Evolutionary conservation across 202 grass and related monocot species (phyloP).

Genomic region (Eragrostis tef): DNA sequence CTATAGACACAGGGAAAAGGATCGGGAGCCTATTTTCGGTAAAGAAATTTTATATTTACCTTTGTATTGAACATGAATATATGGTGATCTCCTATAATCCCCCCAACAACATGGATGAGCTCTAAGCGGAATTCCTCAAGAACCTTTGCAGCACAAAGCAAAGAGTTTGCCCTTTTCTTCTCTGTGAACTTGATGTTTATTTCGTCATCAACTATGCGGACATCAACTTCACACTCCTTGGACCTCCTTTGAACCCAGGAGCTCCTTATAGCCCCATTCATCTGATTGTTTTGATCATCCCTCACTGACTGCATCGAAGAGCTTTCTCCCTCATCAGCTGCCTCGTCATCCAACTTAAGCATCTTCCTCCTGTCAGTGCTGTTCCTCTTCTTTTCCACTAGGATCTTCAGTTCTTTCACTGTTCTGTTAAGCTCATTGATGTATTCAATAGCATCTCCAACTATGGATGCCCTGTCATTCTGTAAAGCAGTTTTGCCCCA

Average conservation of each 20-base stretch:
- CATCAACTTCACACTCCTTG: conserved; percentile 81
- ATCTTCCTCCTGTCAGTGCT: conserved; percentile 58
- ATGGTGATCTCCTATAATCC: conserved; percentile 72
- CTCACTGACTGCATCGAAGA: conserved; percentile 59
- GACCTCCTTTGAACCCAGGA: conserved; percentile 83
- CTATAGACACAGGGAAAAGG: conserved; percentile 7
- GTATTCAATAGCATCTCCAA: conserved; percentile 89
- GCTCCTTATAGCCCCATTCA: conserved; percentile 67
- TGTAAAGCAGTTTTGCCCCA: conserved; percentile 34
- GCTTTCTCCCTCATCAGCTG: conserved; percentile 65
- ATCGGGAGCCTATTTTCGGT: conserved; percentile 3
- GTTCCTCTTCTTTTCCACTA: conserved; percentile 67
- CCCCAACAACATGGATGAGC: conserved; percentile 71
- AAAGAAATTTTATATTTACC: conserved; percentile 49
- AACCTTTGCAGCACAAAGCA: conserved; percentile 73
- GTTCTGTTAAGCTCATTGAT: conserved; percentile 82
- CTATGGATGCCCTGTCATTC: conserved; percentile 82
- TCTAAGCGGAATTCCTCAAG: conserved; percentile 77
- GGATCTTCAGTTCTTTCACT: conserved; percentile 64
- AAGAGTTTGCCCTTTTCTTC: conserved; percentile 72
- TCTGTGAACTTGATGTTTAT: conserved; percentile 83
- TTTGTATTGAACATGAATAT: conserved; percentile 96
- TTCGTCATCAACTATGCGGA: conserved; percentile 82
- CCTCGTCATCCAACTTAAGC: conserved; percentile 60
- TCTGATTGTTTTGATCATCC: conserved; percentile 54